Conservation (phyloP, 805 yeast genomes). For the Lachancea waltii region DNA sequence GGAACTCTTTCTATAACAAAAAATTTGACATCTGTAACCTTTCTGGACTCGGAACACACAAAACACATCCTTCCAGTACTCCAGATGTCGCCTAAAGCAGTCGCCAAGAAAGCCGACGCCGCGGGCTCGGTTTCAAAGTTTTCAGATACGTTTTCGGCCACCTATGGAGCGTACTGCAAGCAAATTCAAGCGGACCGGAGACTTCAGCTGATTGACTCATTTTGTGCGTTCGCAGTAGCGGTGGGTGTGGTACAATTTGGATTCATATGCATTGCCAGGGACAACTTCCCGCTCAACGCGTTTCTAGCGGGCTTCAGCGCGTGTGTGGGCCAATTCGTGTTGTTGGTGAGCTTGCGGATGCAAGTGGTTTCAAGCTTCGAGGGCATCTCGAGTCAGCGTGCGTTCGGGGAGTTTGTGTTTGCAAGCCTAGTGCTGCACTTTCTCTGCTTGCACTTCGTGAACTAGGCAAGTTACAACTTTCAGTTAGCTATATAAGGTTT, state of each 20-base stretch:
- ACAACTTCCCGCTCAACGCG: conserved; percentile 91
- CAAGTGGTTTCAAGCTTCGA: conserved; percentile 49
- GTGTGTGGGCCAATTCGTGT: conserved; percentile 93
- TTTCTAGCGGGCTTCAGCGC: conserved; percentile 87
- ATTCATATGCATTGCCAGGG: conserved; percentile 69
- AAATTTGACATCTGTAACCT: background rate
- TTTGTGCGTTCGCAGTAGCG: conserved; percentile 64
- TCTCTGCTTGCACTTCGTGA: conserved; percentile 83
- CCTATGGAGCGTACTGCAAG: conserved; percentile 20
- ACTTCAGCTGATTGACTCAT: conserved; percentile 66
- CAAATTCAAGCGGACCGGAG: conserved; percentile 35
- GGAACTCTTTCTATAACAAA: too few relatives aligned
- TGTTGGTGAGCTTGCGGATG: conserved; percentile 74
- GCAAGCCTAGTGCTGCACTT: conserved; percentile 88
- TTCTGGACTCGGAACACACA: conserved; percentile 1
- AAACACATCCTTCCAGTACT: background rate
- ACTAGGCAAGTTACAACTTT: too few relatives aligned
- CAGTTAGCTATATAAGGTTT: too few relatives aligned
- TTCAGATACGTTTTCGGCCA: conserved; percentile 22
- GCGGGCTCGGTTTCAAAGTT: conserved; percentile 15
- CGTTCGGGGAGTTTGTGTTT: conserved; percentile 82
- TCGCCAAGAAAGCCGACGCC: conserved; percentile 4
- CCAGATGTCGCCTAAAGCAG: conserved; percentile 3
- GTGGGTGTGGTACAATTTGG: conserved; percentile 74
- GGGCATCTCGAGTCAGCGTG: conserved; percentile 46